Base-by-base conservation (phyloP, 2,329 filamentous ascomycete species). In the Ophiostoma montium region DNA sequence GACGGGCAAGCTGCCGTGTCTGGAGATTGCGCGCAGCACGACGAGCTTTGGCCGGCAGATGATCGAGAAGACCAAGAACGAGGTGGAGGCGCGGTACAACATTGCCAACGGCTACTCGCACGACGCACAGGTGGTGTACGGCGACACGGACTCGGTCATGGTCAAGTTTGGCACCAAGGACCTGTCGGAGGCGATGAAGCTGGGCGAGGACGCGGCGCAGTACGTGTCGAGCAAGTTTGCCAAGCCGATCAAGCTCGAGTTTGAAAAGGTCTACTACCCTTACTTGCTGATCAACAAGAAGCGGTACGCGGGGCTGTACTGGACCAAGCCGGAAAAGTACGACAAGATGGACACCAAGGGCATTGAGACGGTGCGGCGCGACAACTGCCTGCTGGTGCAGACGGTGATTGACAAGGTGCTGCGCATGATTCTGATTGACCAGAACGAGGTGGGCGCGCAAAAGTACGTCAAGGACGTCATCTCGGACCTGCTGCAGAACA, bases 281-380 rank as follows among this genome's bases (percentile, higher is more conserved):
- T 98, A 98, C 62, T 74, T 98, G 32, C 75, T 98, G 47, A 98
- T 98, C 79, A 98, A 98, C 79, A 98, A 98, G 73, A 98, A 98
- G 72, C 84, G 92, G 55, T 98, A 98, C 60, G 92, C 92, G 9
- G 92, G 92, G n/a, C 68, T 98, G 31, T 96, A 87, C 68, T 98
- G 89, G 89, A 98, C 92, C 5, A 92, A 84, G 56, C 79, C 90
- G 0, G 78, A 90, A 38, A 95, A 95, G 66, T 92, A 84, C 64
- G 94, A 98, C 75, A 98, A 96, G 72, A 98, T 98, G 94, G 92
- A 98, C 66, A 96, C 87, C 52, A 98, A 98, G 65, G 92, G 92
- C 73, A 96, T 98, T 57, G 92, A 98, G 67, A 98, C 92, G 3
- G 94, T 98, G 43, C 83, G 92, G 57, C 76, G 92, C 74, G 92